Evolutionary conservation across 2,329 filamentous ascomycete genomes (phyloP).

Genomic region (Thielaviopsis euricoi): DNA sequence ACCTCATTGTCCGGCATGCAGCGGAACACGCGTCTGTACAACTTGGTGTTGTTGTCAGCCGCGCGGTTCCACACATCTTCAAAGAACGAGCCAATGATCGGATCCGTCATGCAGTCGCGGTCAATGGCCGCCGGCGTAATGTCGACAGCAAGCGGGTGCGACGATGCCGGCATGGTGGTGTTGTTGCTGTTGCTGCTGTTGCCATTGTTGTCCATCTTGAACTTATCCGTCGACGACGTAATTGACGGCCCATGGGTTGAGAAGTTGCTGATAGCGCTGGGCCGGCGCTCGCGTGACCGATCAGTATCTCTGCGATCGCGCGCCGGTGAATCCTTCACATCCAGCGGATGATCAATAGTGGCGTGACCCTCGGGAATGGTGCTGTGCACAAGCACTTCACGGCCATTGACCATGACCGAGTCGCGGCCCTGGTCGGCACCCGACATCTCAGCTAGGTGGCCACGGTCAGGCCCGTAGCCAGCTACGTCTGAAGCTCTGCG

Average conservation of each 20-base stretch:
- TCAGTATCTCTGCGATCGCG: conserved; percentile 11
- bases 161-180: conserved; percentile 12
- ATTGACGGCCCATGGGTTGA: neutral
- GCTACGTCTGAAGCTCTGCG: conserved; percentile 27
- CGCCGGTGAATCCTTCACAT: conserved; percentile 18
- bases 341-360: conserved; percentile 35
- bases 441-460: conserved; percentile 46
- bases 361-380: conserved; percentile 48
- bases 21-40: conserved; percentile 85
- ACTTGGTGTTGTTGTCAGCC: conserved; percentile 86
- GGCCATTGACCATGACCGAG: conserved; percentile 47
- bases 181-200: no score
- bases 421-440: conserved; percentile 52
- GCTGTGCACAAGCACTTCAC: conserved; percentile 54
- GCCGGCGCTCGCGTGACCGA: conserved; percentile 15
- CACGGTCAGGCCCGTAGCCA: conserved; percentile 61
- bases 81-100: conserved; percentile 65
- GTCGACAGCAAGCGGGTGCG: conserved; percentile 44
- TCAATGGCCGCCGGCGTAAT: conserved; percentile 59
- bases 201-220: no score
- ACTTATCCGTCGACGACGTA: neutral
- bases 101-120: conserved; percentile 90
- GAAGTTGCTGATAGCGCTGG: conserved; percentile 5
- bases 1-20: conserved; percentile 96
- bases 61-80: conserved; percentile 76